Conservation (phyloP, 2,329 filamentous ascomycete species). For the Trichoderma endophyticum region DNA sequence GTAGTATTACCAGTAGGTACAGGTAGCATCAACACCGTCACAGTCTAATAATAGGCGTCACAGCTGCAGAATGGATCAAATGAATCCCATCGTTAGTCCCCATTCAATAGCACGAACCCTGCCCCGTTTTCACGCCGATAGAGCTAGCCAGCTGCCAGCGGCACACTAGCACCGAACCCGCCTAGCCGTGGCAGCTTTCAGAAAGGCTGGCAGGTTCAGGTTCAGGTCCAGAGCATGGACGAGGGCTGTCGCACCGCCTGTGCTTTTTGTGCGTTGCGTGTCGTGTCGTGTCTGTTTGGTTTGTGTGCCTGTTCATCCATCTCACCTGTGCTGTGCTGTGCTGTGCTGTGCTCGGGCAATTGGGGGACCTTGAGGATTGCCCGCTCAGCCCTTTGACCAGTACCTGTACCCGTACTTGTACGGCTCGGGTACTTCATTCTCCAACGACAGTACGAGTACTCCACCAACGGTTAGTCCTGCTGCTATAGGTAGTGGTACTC, state of each 20-base stretch:
- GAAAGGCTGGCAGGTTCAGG: neutral
- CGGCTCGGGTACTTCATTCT: no score
- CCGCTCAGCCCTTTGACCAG: neutral
- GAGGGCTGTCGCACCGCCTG: neutral
- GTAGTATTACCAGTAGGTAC: neutral
- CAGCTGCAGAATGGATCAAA: neutral
- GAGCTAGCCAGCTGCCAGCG: neutral
- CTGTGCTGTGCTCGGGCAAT: neutral
- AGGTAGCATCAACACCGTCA: neutral
- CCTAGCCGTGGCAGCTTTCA: neutral
- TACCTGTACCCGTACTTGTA: neutral
- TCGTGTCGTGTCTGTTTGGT: no score
- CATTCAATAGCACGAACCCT: neutral
- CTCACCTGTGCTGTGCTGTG: neutral
- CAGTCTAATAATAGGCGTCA: neutral
- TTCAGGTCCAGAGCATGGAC: neutral
- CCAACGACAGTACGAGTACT: neutral
- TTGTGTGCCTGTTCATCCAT: neutral
- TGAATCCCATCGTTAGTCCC: no score
- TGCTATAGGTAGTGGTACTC: neutral
- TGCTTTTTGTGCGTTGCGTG: neutral
- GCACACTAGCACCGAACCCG: neutral
- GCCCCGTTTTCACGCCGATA: slow-evolving; percentile 6
- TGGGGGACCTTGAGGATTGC: neutral
- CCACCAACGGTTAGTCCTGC: neutral